A percentile compares a stretch with the other conserved stretches of the same genome.
Conservation (phyloP, 1,284 basidiomycete species). For the Microbotryum violaceum region DNA sequence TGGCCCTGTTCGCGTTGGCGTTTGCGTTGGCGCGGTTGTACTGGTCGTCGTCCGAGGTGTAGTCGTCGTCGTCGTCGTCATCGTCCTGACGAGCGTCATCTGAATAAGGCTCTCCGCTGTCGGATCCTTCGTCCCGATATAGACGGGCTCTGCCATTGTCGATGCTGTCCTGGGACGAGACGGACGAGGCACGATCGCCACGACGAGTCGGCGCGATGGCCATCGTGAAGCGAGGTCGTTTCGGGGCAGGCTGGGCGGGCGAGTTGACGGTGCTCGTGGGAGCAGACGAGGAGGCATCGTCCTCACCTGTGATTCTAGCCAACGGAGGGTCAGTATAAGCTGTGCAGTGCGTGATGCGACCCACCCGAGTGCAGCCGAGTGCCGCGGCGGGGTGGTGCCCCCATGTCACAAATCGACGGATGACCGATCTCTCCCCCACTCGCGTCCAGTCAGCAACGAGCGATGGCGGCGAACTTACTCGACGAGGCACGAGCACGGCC, state of each 20-base stretch:
- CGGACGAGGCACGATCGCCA: constrained; percentile 11
- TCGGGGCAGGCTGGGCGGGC: background rate
- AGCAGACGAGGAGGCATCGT: too few relatives aligned
- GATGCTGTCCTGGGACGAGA: constrained; percentile 11
- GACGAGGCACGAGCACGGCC: too few relatives aligned
- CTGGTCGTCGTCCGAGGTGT: constrained; percentile 9
- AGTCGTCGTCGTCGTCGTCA: constrained; percentile 16
- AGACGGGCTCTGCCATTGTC: background rate
- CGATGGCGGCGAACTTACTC: too few relatives aligned
- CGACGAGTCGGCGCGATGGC: constrained; percentile 7
- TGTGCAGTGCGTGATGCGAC: too few relatives aligned
- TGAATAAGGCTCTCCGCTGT: constrained; percentile 1
- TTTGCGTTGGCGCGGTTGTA: background rate
- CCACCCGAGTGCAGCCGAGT: too few relatives aligned
- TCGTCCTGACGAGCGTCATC: background rate
- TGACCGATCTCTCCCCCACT: too few relatives aligned
- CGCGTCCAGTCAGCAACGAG: too few relatives aligned
- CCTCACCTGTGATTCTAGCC: too few relatives aligned
- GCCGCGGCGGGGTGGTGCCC: too few relatives aligned
- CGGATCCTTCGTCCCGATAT: background rate
- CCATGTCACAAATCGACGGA: too few relatives aligned
- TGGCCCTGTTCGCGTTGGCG: background rate
- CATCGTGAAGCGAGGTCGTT: constrained; percentile 10
- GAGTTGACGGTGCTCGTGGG: background rate
- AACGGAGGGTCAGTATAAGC: too few relatives aligned